Conservation (phyloP, 2,329 filamentous ascomycete species). For the Clarireedia monteithiana region DNA sequence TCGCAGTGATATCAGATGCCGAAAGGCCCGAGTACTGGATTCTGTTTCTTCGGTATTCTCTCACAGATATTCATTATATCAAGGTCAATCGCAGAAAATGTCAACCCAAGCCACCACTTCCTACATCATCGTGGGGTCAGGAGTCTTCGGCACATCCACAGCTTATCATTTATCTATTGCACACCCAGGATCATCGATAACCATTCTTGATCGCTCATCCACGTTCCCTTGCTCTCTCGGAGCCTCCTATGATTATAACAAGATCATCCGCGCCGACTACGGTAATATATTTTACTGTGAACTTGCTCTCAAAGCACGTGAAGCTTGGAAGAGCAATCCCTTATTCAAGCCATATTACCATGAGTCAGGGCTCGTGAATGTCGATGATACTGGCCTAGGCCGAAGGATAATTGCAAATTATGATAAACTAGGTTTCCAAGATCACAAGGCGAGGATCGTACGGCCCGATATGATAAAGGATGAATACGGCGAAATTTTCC, state of each 20-base stretch:
- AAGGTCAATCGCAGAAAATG: neutral
- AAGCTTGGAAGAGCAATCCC: slow-evolving; percentile 41
- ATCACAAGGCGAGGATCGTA: slow-evolving; percentile 34
- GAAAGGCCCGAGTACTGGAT: no score
- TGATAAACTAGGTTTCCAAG: slow-evolving; percentile 28
- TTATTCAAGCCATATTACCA: slow-evolving; percentile 41
- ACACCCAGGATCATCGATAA: slow-evolving; percentile 33
- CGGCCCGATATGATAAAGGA: slow-evolving; percentile 33
- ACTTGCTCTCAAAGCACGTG: slow-evolving; percentile 37
- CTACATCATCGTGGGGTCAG: slow-evolving; percentile 41
- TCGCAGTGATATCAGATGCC: no score
- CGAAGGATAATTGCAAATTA: slow-evolving; percentile 39
- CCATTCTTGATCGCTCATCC: slow-evolving; percentile 35
- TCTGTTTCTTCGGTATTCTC: neutral
- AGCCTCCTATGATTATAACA: slow-evolving; percentile 53
- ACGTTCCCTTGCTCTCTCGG: slow-evolving; percentile 34
- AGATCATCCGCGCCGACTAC: slow-evolving; percentile 52
- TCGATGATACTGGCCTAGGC: slow-evolving; percentile 39
- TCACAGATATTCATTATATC: neutral
- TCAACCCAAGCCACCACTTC: slow-evolving; percentile 5
- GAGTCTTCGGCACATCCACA: slow-evolving; percentile 44
- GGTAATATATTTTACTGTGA: slow-evolving; percentile 44
- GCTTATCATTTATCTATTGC: slow-evolving; percentile 40
- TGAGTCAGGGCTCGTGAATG: slow-evolving; percentile 41
- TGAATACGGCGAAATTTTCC: slow-evolving; percentile 35